A percentile compares a stretch with the other conserved stretches of the same genome.
Evolutionary conservation across 805 yeast genomes (phyloP).

Genomic region (Saccharomycopsis olivae): DNA sequence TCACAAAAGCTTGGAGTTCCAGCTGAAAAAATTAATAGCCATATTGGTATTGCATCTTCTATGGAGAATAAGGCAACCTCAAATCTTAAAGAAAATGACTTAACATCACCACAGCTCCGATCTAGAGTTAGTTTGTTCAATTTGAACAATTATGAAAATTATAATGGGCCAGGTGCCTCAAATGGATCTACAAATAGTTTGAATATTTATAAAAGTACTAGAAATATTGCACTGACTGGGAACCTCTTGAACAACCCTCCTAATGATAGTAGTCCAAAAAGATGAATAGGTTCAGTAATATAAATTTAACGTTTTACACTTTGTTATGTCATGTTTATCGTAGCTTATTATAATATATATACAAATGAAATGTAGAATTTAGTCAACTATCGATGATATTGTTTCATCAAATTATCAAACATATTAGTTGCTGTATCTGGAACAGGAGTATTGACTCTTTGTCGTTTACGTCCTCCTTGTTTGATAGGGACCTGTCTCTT

Average conservation of each 20-base stretch:
- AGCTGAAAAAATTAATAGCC: background rate
- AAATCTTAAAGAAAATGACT: background rate
- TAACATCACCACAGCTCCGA: conserved; percentile 12
- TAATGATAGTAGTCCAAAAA: too few relatives aligned
- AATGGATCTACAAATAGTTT: background rate
- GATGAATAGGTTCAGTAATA: too few relatives aligned
- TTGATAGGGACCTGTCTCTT: too few relatives aligned
- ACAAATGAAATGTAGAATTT: too few relatives aligned
- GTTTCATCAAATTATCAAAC: too few relatives aligned
- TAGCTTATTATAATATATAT: too few relatives aligned
- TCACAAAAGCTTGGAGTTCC: background rate
- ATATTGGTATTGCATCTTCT: background rate
- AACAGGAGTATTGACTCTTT: too few relatives aligned
- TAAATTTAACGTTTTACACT: too few relatives aligned
- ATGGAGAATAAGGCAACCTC: background rate
- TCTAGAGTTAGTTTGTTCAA: conserved; percentile 16
- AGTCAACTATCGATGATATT: too few relatives aligned
- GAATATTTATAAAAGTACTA: background rate
- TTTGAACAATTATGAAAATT: conserved; percentile 2
- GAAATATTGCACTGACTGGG: background rate
- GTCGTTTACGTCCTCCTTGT: too few relatives aligned
- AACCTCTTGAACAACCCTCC: background rate
- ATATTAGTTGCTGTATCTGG: too few relatives aligned
- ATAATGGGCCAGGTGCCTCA: background rate
- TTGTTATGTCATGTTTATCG: too few relatives aligned